A percentile compares a stretch with the other conserved stretches of the same genome.
Conservation (phyloP, 768 basidiomycete species). For the Mrakia blollopis region DNA sequence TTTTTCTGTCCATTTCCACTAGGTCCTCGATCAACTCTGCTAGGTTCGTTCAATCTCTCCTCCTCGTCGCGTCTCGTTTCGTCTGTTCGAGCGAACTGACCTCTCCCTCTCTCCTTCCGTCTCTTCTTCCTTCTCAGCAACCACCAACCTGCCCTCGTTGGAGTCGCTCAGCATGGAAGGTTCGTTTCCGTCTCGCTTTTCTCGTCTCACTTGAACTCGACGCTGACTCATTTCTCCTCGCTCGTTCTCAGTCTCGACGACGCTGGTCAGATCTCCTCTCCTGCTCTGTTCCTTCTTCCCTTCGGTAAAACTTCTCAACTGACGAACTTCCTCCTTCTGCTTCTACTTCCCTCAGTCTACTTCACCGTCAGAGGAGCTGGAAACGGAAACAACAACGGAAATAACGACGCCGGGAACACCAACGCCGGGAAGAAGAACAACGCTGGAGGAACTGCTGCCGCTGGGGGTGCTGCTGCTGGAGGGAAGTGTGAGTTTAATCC, state of each 20-base stretch:
- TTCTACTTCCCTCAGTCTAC: conserved; percentile 11
- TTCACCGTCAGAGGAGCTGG: conserved; percentile 29
- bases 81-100: neutral
- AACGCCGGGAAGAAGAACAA: conserved; percentile 12
- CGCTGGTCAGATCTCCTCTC: neutral
- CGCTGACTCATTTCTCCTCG: neutral
- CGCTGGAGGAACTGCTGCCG: neutral
- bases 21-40: conserved; percentile 10
- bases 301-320: neutral
- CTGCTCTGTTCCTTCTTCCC: neutral
- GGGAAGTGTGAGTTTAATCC: neutral
- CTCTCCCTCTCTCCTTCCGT: neutral
- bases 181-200: neutral
- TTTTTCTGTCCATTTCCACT: neutral
- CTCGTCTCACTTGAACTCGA: neutral
- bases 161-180: conserved; percentile 58
- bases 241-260: neutral
- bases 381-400: conserved; percentile 23
- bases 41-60: neutral
- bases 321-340: neutral
- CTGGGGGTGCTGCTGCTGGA: neutral
- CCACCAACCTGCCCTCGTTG: conserved; percentile 56
- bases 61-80: neutral
- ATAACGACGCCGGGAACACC: conserved; percentile 1
- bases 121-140: conserved; percentile 49